Base-by-base conservation (phyloP, 306 rosid species). In the Cicer arietinum region DNA sequence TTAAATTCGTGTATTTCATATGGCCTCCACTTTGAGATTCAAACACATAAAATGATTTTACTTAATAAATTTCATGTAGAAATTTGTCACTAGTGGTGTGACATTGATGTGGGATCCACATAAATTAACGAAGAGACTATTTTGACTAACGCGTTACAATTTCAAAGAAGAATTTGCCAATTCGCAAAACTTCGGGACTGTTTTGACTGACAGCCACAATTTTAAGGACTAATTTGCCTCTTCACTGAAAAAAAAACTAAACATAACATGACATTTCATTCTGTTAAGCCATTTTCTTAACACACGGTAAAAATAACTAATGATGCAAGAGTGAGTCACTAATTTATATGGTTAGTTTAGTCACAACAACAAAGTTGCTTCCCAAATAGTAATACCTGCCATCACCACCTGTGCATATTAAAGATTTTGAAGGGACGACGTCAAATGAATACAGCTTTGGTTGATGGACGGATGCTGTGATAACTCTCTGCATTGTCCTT, bases 401-500 rank as follows among this genome's bases (percentile, higher is more conserved):
- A 76, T 71, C n/a, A 69, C 87, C 73, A 8, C 97, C 98, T 0
- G 96, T 84, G 79, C 93, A 89, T 62, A 89, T 71, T 69, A 93
- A 84, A 73, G 87, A 86, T 75, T 90, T 86, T 45, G 95, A 90
- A 71, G 92, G 97, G 22, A 72, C 8, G 1, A 84, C 79, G 72
- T 85, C 93, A 66, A 90, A 90, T 6, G 97, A 86, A 75, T 83
- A 82, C 71, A 90, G 64, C 71, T 77, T 85, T 17, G 86, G 75
- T 66, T 10, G 86, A 75, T 79, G 79, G 42, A 80, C 78, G 4
- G 92, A 89, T 8, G 88, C 87, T 9, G 91, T 86, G 41, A 86
- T 9, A 56, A 83, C 93, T 83, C 69, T 91, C 61, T 73, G 85
- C 98, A 90, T 93, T 66, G 96, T 90, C 84, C 98, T 89, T 79